Base-by-base conservation (phyloP, 805 yeast species). In the Metschnikowia anglica region DNA sequence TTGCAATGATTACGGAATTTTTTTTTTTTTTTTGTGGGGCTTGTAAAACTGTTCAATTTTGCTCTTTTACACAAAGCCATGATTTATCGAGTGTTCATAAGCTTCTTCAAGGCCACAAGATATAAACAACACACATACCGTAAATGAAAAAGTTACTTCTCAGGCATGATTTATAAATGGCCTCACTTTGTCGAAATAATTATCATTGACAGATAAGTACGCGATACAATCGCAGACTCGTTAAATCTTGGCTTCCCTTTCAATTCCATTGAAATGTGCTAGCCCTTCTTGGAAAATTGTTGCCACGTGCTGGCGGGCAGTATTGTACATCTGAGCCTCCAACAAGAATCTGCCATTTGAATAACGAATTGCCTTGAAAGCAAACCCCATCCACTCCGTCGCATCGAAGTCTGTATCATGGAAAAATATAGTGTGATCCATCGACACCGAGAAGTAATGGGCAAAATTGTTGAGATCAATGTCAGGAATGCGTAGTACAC, bases 381-480 rank as follows among this genome's bases (percentile, higher is more conserved):
- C 68, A 41, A 76, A 74, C 12, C 71, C 66, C 55, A 77, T 61
- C 81, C 83, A 82, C 78, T 40, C 35, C 9, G 39, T 40, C 5
- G 37, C 40, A 34, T 70, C 64, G 45, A 79, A 70, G 41, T 74
- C 79, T 13, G 63, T 61, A 63, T 72, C 76, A 55, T 82, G 87
- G 65, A 84, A 81, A 58, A 81, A 81, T 24, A 85, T 73, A 0
- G 80, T 63, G 55, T 84, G 89, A 51, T 83, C 89, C 48, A 84
- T 60, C 17, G 85, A 79, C 3, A 80, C 82, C 12, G 80, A 74
- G 48, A 78, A 73, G 27, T 69, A 71, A 37, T 60, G 62, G 12
- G 53, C 51, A 17, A 46, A 34, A 12, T 58, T 49, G 15, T 41
- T 37, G 33, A 54, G 41, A 44, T 60, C 56, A 15, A 57, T 50